Base-by-base conservation (phyloP, 768 basidiomycete species). In the Mycena sanguinolenta region DNA sequence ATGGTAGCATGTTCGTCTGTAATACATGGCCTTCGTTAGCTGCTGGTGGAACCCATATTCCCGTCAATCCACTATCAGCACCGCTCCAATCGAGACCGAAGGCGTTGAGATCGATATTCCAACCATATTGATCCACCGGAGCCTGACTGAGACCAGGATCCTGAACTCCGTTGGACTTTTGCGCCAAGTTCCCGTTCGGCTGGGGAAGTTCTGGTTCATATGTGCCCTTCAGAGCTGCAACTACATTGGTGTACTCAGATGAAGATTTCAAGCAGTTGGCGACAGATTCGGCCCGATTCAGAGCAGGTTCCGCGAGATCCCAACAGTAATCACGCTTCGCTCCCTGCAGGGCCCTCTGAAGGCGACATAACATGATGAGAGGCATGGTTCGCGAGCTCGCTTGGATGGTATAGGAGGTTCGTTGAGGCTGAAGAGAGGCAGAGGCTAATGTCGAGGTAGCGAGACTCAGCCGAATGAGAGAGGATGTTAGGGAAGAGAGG, bases 91-190 rank as follows among this genome's bases (percentile, higher is more conserved):
- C 69, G 16, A 75, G 57, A 27, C 73, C 75, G 34, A 74, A 72
- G 2, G 70, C 65, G 44, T 74, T 74, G 38, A 75, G 39, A 66
- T 75, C 70, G 39, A 75, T 74, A 27, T 75, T 75, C 73, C 74
- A 75, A 17, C 63, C 66, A 39, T 67, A 72, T 12, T 71, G 59
- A 46, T 71, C 67, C 12, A 69, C 44, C 19, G 58, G 19, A 59
- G 28, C 58, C 36, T 57, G 62, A 21, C 34, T 69, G 21, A 57
- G 38, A 49, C 44, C 27, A 19, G 21, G 27, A 53, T 53, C 53
- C 28, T 65, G 63, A 6, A 63, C 61, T 13, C 69, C 59, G 49
- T 62, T 67, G 49, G 65, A 42, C 50, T 67, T 66, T 25, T 25
- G 67, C 16, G 42, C 23, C 19, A 63, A 27, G n/a, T 4, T 25